Base-by-base conservation (phyloP, 1,284 basidiomycete species). In the Vanrija pseudolonga region DNA sequence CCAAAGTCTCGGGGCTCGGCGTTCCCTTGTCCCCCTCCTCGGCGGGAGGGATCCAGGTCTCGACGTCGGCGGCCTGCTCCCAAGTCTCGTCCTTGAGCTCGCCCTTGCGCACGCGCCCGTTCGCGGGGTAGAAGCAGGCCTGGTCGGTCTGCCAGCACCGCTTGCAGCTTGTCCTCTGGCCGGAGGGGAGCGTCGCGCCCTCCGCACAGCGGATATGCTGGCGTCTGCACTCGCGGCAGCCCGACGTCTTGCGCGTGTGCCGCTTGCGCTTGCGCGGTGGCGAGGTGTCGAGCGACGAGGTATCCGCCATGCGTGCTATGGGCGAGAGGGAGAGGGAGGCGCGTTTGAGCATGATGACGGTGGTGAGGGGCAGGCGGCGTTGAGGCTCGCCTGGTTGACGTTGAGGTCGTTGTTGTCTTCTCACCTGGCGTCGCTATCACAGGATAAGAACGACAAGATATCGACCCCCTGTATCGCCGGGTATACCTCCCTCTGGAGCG, bases 181-280 rank as follows among this genome's bases (percentile, higher is more conserved):
- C 59, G n/a, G 26, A 42, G 1, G 51, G 24, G 4, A 47, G 15
- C 6, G 45, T 40, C 7, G 28, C 24, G 3, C 59, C 59, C 38
- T 63, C 61, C 6, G 56, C 49, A 36, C 61, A 63, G 19, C 60
- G 60, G 23, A 63, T 50, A 8, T 59, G 51, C 18, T 55, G 53
- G 17, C 38, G 36, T 15, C 61, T 43, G 23, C 61, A 63, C 14
- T 47, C 45, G 12, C 51, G 50, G 36, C 61, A 63, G 17, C 61
- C 61, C 2, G 61, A 59, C 36, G 50, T 55, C 14, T 49, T 55
- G 45, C 54, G 54, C 17, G 54, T 55, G 39, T 55, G 50, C 23
- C 48, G 49, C 45, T 55, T 55, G 19, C 54, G 49, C 18, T 55
- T 55, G 18, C 54, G 54, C 6, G 53, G 46, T 7, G 39, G 39